Conservation (phyloP, 2,329 filamentous ascomycete genomes). For the Penicillium sp. region DNA sequence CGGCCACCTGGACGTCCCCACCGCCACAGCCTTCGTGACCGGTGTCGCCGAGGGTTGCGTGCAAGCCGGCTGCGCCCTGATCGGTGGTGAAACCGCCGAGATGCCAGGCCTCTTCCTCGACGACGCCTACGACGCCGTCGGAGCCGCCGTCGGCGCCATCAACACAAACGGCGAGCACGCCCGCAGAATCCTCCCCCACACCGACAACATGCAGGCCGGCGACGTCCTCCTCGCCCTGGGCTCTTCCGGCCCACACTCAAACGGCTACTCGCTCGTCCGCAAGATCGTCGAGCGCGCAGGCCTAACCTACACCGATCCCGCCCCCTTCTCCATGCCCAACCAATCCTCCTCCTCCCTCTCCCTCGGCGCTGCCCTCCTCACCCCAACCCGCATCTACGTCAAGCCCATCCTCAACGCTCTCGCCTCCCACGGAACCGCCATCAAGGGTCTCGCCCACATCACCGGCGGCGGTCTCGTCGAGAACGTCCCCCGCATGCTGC, state of each 20-base stretch:
- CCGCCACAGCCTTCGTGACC: constrained; percentile 83
- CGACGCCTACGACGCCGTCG: constrained; percentile 91
- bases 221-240: constrained; percentile 85
- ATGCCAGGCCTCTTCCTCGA: constrained; percentile 94
- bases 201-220: constrained; percentile 74
- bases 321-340: constrained; percentile 75
- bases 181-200: constrained; percentile 72
- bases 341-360: constrained; percentile 62
- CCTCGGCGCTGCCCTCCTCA: constrained; percentile 78
- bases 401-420: constrained; percentile 74
- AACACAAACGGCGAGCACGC: constrained; percentile 56
- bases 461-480: constrained; percentile 91
- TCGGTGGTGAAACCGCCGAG: constrained; percentile 97
- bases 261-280: constrained; percentile 95
- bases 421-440: constrained; percentile 50
- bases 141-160: constrained; percentile 86
- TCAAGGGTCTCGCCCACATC: constrained; percentile 96
- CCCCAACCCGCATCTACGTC: constrained; percentile 93
- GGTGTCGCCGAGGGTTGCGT: constrained; percentile 88
- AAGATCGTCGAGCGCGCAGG: constrained; percentile 78
- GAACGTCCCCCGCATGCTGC: constrained; percentile 94
- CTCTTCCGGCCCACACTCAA: constrained; percentile 89
- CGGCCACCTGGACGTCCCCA: constrained; percentile 78
- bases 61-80: constrained; percentile 81
- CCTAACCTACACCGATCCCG: constrained; percentile 70